Evolutionary conservation across 192 early-diverging fungal genomes (phyloP), one percentile per base, ranked within the genome.

Genomic region (Piromyces finnis): DNA sequence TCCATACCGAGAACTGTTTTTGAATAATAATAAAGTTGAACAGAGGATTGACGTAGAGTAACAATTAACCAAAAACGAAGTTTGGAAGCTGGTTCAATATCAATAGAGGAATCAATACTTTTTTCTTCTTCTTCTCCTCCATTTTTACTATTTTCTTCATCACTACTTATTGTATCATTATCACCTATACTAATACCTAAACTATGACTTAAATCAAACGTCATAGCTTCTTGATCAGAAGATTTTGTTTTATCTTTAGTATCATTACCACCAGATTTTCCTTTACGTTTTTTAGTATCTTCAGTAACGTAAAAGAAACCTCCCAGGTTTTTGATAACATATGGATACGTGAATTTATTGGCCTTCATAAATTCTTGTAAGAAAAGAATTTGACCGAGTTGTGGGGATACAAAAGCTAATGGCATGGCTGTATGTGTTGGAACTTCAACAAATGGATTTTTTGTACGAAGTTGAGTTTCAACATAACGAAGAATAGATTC

Each of bases 11-110:
- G 86, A 27, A 90, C 83, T 11, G 85, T 81, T 81, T 90, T 92
- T 11, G 92, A 94, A 82, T 92, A 94, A 79, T 90, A 93, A 78
- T 90, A 89, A 14, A 93, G 82, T 78, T 92, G 89, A 5, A 91
- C 89, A 51, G 82, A 85, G 2, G 81, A 32, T 18, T 84, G 84
- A 79, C 85, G 86, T 17, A 92, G 87, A 1, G 88, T 86, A 11
- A 93, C 78, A 29, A 93, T 83, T 16, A 93, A 82, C 93, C 93
- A 94, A 79, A 89, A 94, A 17, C 88, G 80, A 68, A 85, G 88
- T 39, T 83, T 84, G 17, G 51, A 68, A 4, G 51, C 18, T 0
- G 51, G 22, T 4, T 51, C 3, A 51, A 3, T 68, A 26, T 22
- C 51, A 5, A 68, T 0, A 22, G 51, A 68, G 5, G 51, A 68